These are phyloP conservation scores for Ploettnerulaceae sp. DNA, from an alignment of 2,329 filamentous ascomycete species.

Conservation along the genomic window DNA sequence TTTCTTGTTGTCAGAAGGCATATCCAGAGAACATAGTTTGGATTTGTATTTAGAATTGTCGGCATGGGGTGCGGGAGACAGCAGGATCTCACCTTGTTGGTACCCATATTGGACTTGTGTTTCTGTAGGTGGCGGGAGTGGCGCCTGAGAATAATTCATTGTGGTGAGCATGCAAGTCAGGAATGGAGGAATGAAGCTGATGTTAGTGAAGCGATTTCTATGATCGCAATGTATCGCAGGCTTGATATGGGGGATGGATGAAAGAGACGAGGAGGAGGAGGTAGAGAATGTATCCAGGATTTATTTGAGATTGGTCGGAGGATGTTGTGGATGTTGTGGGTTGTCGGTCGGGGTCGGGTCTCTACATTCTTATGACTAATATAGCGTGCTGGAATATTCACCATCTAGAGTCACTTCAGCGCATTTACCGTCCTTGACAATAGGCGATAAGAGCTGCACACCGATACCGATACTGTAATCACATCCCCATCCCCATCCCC, in stretches of 20 bases:
- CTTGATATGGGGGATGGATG: neutral
- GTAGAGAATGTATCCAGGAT: too few species aligned
- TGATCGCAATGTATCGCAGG: too few species aligned
- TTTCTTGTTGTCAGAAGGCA: conserved; percentile 33
- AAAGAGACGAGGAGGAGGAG: neutral
- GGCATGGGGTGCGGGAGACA: neutral
- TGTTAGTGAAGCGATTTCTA: conserved; percentile 27
- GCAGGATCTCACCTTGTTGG: conserved; percentile 27
- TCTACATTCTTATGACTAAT: too few species aligned
- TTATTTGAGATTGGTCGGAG: too few species aligned
- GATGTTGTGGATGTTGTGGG: too few species aligned
- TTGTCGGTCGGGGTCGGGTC: too few species aligned
- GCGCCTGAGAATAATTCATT: conserved; percentile 34
- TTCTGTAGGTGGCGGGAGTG: conserved; percentile 38
- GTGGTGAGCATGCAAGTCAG: conserved; percentile 24
- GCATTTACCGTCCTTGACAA: neutral
- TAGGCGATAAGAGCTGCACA: neutral
- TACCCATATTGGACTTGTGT: conserved; percentile 33
- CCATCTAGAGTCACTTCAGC: neutral
- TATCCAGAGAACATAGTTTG: neutral
- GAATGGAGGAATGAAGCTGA: conserved; percentile 15
- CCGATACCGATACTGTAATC: too few species aligned
- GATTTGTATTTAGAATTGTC: neutral
- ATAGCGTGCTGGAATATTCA: conserved; percentile 1
- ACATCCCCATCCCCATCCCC: neutral